Percentiles rank a stretch among this genome's conserved stretches.
Conservation (phyloP, 2,329 filamentous ascomycete genomes). For the Microdochium bolleyi region DNA sequence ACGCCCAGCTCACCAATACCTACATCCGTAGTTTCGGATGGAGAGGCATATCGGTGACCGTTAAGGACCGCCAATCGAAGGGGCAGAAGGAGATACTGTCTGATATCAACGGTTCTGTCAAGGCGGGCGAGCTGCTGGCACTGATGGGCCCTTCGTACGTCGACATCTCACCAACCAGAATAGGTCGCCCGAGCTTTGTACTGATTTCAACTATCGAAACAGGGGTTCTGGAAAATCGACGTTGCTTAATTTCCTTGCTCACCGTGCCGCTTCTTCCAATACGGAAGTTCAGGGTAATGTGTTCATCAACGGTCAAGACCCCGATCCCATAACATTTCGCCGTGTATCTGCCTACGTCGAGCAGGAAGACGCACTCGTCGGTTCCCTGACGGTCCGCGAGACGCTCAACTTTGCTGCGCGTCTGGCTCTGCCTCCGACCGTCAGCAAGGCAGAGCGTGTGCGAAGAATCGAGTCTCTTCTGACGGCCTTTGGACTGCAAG, state of each 20-base stretch:
- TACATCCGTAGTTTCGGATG: conserved; percentile 59
- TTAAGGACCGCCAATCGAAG: conserved; percentile 63
- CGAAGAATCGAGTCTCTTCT: conserved; percentile 60
- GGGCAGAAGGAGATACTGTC: conserved; percentile 55
- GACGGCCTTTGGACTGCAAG: conserved; percentile 62
- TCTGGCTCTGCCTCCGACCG: conserved; percentile 33
- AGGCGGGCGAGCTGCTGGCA: conserved; percentile 36
- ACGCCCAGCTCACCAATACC: conserved; percentile 52
- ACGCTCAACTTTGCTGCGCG: conserved; percentile 72
- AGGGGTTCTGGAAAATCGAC: conserved; percentile 73
- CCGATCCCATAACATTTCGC: conserved; percentile 49
- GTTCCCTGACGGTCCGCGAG: conserved; percentile 71
- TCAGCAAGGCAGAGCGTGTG: conserved; percentile 45
- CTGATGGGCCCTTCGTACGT: neutral
- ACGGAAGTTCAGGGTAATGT: conserved; percentile 44
- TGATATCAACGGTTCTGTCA: conserved; percentile 53
- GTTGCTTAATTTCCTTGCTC: conserved; percentile 70
- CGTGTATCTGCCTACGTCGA: conserved; percentile 72
- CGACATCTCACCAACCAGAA: conserved; percentile 4
- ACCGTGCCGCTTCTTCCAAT: conserved; percentile 40
- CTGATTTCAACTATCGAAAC: conserved; percentile 64
- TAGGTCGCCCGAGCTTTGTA: conserved; percentile 57
- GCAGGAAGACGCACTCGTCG: conserved; percentile 80
- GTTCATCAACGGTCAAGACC: conserved; percentile 53
- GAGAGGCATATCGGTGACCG: conserved; percentile 58